These are phyloP conservation scores for Pythium aphanidermatum DNA, from an alignment of 352 stramenopile species.

Conservation along the genomic window DNA sequence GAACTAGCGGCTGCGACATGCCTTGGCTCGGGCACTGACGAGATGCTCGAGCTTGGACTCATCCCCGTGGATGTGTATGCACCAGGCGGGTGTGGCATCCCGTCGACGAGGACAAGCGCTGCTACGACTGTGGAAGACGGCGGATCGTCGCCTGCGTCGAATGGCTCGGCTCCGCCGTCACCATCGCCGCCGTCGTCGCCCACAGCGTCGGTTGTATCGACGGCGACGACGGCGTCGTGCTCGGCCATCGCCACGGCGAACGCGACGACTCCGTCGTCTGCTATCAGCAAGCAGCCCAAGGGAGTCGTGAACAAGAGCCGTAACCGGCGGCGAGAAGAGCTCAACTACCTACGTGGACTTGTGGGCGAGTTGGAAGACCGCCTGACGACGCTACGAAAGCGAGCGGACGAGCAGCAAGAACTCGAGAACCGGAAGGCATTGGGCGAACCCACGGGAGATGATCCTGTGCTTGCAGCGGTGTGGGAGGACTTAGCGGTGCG, in stretches of 20 bases:
- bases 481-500: slow-evolving; percentile 16
- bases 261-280: background rate
- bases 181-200: slow-evolving; percentile 6
- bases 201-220: slow-evolving; percentile 4
- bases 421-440: slow-evolving; percentile 3
- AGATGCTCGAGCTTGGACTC: background rate
- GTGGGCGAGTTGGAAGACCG: slow-evolving; percentile 29
- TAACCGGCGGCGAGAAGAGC: slow-evolving; percentile 20
- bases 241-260: background rate
- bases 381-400: slow-evolving; percentile 14
- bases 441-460: background rate
- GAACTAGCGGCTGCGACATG: background rate
- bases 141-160: too few species aligned
- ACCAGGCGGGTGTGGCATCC: background rate
- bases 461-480: slow-evolving; percentile 11
- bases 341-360: slow-evolving; percentile 30
- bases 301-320: slow-evolving; percentile 12
- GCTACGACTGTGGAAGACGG: background rate
- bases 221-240: slow-evolving; percentile 1
- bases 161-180: background rate
- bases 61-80: slow-evolving; percentile 4
- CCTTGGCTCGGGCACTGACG: too few species aligned
- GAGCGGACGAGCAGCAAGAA: slow-evolving; percentile 9
- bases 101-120: background rate
- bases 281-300: background rate